Percentiles rank a stretch among this genome's conserved stretches.
Conservation (phyloP, 2,329 filamentous ascomycete species). For the Aspergillus pseudoterreus region DNA sequence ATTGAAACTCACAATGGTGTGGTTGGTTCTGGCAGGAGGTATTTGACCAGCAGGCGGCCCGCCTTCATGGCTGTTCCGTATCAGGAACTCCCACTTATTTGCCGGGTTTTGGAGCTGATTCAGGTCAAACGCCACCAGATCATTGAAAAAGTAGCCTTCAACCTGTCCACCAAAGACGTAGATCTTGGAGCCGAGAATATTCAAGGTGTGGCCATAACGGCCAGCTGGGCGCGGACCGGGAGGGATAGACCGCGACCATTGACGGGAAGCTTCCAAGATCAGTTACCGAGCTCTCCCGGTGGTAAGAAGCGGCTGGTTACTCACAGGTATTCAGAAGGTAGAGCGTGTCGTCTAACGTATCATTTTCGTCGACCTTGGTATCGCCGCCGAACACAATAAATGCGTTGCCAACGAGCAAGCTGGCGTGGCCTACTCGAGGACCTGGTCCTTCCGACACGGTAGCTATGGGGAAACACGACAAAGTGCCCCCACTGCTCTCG, state of each 20-base stretch:
- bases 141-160: slow-evolving; percentile 97
- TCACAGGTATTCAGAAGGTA: slow-evolving; percentile 96
- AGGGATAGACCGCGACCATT: slow-evolving; percentile 94
- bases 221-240: slow-evolving; percentile 81
- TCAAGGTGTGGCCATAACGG: slow-evolving; percentile 92
- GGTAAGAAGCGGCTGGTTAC: slow-evolving; percentile 36
- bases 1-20: slow-evolving; percentile 85
- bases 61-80: slow-evolving; percentile 63
- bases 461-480: slow-evolving; percentile 86
- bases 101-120: slow-evolving; percentile 88
- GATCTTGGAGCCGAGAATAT: slow-evolving; percentile 94
- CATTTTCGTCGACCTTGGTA: slow-evolving; percentile 91
- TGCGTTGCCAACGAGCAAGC: slow-evolving; percentile 91
- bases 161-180: slow-evolving; percentile 98
- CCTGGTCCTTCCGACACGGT: slow-evolving; percentile 93
- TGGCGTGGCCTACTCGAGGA: slow-evolving; percentile 89
- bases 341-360: slow-evolving; percentile 88
- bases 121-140: slow-evolving; percentile 88
- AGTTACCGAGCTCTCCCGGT: slow-evolving; percentile 9
- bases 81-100: slow-evolving; percentile 93
- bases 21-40: slow-evolving; percentile 89
- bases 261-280: slow-evolving; percentile 71
- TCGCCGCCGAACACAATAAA: slow-evolving; percentile 99
- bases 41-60: slow-evolving; percentile 61
- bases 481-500: slow-evolving; percentile 74